Evolutionary conservation across 2,329 filamentous ascomycete genomes (phyloP).

Genomic region (Phyllosticta citriasiana): DNA sequence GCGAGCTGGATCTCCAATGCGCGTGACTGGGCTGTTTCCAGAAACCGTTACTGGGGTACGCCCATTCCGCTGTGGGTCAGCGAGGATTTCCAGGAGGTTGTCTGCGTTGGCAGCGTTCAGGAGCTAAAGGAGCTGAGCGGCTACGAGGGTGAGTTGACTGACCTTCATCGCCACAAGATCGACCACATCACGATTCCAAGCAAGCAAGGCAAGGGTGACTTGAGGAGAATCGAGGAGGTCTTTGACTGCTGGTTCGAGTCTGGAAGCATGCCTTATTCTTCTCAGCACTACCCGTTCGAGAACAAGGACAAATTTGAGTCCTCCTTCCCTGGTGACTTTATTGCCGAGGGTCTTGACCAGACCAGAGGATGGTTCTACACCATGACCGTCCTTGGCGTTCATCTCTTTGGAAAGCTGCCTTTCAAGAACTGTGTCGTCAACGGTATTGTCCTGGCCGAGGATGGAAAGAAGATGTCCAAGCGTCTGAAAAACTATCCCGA

Average conservation of each 20-base stretch:
- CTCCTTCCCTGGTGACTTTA: slow-evolving; percentile 85
- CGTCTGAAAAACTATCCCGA: slow-evolving; percentile 94
- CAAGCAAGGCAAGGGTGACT: slow-evolving; percentile 72
- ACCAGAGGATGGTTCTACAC: slow-evolving; percentile 98
- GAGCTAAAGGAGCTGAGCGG: slow-evolving; percentile 81
- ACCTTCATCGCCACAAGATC: slow-evolving; percentile 87
- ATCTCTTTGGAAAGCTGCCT: slow-evolving; percentile 73
- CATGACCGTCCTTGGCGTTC: slow-evolving; percentile 74
- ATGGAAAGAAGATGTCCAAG: slow-evolving; percentile 99
- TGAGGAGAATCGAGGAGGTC: slow-evolving; percentile 75
- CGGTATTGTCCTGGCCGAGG: slow-evolving; percentile 84
- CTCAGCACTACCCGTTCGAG: slow-evolving; percentile 85
- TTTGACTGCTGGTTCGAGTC: slow-evolving; percentile 98
- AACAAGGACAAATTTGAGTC: slow-evolving; percentile 72
- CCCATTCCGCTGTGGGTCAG: slow-evolving; percentile 88
- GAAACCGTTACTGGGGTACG: slow-evolving; percentile 93
- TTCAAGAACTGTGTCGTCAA: slow-evolving; percentile 98
- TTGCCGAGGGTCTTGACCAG: slow-evolving; percentile 86
- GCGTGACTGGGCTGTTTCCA: slow-evolving; percentile 88
- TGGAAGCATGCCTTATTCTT: slow-evolving; percentile 89
- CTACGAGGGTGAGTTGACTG: slow-evolving; percentile 70
- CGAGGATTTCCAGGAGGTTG: slow-evolving; percentile 74
- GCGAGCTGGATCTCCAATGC: slow-evolving; percentile 85
- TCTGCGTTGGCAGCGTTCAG: slow-evolving; percentile 75
- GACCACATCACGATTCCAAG: slow-evolving; percentile 92